These are phyloP conservation scores for Yarrowia keelungensis DNA, from an alignment of 805 yeast genomes.

Conservation along the genomic window DNA sequence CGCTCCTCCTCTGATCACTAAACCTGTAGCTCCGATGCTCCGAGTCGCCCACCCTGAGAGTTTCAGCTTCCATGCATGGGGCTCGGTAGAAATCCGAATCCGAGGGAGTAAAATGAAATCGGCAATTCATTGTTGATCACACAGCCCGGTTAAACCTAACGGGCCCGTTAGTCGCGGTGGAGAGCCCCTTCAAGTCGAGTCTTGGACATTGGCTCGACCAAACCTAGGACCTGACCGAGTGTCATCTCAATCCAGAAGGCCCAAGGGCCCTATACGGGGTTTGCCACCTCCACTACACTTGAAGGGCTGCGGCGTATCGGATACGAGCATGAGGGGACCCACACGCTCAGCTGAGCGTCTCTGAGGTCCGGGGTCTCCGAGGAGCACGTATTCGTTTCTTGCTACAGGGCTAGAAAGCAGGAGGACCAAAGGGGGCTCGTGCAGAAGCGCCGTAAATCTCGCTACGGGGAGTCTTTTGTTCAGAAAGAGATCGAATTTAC, in stretches of 20 bases:
- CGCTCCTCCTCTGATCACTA: no score
- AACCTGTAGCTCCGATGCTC: background rate
- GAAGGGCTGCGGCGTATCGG: constrained; percentile 10
- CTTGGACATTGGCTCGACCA: background rate
- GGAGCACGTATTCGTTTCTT: constrained; percentile 12
- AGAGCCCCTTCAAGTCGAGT: background rate
- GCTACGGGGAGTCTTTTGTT: no score
- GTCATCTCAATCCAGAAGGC: constrained; percentile 8
- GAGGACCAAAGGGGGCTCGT: background rate
- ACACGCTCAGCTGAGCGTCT: constrained; percentile 1
- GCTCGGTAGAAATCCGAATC: background rate
- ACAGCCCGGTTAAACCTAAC: background rate
- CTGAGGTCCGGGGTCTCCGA: background rate
- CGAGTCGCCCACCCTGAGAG: constrained; percentile 18
- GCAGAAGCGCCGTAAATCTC: background rate
- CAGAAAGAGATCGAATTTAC: no score
- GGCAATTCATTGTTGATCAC: background rate
- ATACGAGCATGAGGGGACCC: constrained; percentile 8
- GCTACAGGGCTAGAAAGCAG: background rate
- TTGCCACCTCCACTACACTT: background rate
- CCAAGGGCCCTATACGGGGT: constrained; percentile 22
- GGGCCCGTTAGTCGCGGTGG: background rate
- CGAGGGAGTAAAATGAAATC: background rate
- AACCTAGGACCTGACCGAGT: no score
- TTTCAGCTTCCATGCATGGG: constrained; percentile 20